Evolutionary conservation across 441 rosid species (phyloP).

Genomic region (Gossypium armourianum): DNA sequence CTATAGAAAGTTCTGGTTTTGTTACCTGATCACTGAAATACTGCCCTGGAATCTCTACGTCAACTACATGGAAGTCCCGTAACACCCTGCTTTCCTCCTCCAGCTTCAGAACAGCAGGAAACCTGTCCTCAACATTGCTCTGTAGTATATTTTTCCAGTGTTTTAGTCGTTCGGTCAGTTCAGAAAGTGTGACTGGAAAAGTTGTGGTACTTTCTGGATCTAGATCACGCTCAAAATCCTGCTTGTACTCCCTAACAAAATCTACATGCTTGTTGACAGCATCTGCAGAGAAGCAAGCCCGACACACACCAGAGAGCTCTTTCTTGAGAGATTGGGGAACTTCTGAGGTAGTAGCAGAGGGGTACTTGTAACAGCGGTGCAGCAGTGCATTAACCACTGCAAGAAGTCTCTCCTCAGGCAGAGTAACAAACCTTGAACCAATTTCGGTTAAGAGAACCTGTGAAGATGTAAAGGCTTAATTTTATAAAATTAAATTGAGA

Average conservation of each 20-base stretch:
- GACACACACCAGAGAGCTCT: constrained; percentile 94
- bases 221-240: constrained; percentile 79
- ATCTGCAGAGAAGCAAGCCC: constrained; percentile 97
- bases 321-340: constrained; percentile 97
- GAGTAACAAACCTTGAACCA: constrained; percentile 89
- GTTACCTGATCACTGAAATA: constrained; percentile 87
- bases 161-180: constrained; percentile 71
- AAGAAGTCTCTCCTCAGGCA: constrained; percentile 93
- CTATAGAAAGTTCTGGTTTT: neutral
- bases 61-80: constrained; percentile 88
- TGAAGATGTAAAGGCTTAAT: constrained; percentile 14
- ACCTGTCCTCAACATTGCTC: constrained; percentile 92
- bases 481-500: neutral
- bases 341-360: constrained; percentile 89
- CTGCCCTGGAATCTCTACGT: constrained; percentile 96
- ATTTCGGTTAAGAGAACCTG: constrained; percentile 88
- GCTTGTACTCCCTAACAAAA: constrained; percentile 93
- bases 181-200: constrained; percentile 80
- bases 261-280: constrained; percentile 93
- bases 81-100: constrained; percentile 92
- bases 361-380: constrained; percentile 97
- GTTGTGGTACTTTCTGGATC: constrained; percentile 82
- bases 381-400: constrained; percentile 95
- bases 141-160: constrained; percentile 91
- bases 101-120: constrained; percentile 77